Evolutionary conservation across 140 eudicot genomes (phyloP), one percentile per base, ranked within the genome.

Genomic region (Flaveria floridana): DNA sequence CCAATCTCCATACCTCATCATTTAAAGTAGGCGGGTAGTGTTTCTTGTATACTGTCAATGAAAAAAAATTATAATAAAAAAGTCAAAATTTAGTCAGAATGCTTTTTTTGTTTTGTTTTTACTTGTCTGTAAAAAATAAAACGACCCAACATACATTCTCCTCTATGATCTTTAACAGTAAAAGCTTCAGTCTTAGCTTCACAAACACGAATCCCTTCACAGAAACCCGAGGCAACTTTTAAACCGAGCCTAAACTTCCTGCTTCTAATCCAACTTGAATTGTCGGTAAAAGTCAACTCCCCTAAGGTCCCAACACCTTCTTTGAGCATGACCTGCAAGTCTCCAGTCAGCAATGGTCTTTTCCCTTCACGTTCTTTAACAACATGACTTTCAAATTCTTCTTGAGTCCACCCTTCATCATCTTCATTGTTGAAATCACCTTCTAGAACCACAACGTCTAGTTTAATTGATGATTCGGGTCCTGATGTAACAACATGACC

Each of bases 301-400:
- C 98, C 98, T 26, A 92, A 82, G 3, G 98, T 92, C 51, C 98
- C 98, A 7, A 92, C 95, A 71, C 98, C 98, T 85, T 92, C 96
- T 81, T 89, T 92, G 55, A 92, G 90, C 41, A 82, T 69, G 68
- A 92, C 89, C 42, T 87, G 95, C 76, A 89, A 52, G 15, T 92
- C 98, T 39, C 98, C 98, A 13, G 83, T 81, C 78, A 92, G 65
- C 81, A 92, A 89, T 13, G 98, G 96, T 34, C 98, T 76, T 73
- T 87, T 92, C 67, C 98, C 98, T 82, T 92, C 98, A 81, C 98
- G 96, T 72, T 92, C 98, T 87, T 87, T 89, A 47, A 92, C 98
- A 37, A 92, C 80, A 80, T 92, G 98, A 83, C 92, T 84, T n/a
- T 92, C 98, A 76, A 92, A 92, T 57, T 85, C 95, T 79, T 92